phyloP scores from a whole-genome alignment of 768 basidiomycete species.

The Lactarius hengduanensis region DNA sequence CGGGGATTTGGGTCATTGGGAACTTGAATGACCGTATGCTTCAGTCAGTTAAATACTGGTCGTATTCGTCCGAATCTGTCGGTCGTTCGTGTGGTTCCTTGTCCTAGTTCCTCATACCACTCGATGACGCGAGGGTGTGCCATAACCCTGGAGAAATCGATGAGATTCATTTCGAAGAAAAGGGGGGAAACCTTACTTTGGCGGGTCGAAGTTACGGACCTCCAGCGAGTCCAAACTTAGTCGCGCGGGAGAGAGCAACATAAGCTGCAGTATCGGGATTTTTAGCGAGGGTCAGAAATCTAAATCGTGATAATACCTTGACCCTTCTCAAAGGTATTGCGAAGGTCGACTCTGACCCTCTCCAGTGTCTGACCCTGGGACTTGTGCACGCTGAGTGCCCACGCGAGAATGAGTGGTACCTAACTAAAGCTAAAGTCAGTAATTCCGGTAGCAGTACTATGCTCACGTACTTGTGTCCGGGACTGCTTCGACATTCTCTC shows the following conservation, averaged over 20 bases:
- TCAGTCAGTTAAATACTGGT: neutral
- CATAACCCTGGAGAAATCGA: slow-evolving; percentile 43
- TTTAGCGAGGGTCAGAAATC: neutral
- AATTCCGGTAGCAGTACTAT: slow-evolving; percentile 8
- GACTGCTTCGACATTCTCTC: slow-evolving; percentile 57
- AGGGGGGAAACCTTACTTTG: slow-evolving; percentile 45
- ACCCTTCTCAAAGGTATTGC: slow-evolving; percentile 74
- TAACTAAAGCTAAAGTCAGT: slow-evolving; percentile 25
- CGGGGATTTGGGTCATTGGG: neutral
- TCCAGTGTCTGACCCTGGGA: slow-evolving; percentile 89
- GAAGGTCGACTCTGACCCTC: slow-evolving; percentile 76
- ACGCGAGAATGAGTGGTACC: slow-evolving; percentile 67
- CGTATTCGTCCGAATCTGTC: neutral
- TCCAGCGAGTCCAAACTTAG: slow-evolving; percentile 60
- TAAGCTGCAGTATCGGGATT: slow-evolving; percentile 46
- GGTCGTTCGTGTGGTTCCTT: neutral
- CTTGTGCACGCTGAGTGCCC: slow-evolving; percentile 88
- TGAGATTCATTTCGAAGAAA: slow-evolving; percentile 4
- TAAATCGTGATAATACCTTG: slow-evolving; percentile 51
- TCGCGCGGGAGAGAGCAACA: slow-evolving; percentile 73
- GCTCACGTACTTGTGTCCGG: slow-evolving; percentile 50
- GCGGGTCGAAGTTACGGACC: slow-evolving; percentile 59
- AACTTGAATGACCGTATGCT: slow-evolving; percentile 1
- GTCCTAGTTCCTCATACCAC: slow-evolving; percentile 40
- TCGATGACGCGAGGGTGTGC: slow-evolving; percentile 62